A percentile compares a stretch with the other conserved stretches of the same genome.
Evolutionary conservation across 768 basidiomycete species (phyloP).

Genomic region (Sutorius australiensis): DNA sequence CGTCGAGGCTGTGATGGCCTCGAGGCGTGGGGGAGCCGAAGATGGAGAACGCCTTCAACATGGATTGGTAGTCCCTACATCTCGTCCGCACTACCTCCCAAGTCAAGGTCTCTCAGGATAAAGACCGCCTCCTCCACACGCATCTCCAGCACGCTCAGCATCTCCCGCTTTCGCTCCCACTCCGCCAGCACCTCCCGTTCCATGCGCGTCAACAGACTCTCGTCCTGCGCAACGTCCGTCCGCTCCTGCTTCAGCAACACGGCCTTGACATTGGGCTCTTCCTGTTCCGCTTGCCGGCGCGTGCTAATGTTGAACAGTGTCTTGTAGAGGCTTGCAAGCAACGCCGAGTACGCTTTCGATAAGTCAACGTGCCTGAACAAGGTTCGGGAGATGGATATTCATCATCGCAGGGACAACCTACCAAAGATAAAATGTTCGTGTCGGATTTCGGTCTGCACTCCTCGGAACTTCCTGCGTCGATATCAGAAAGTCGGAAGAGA

Average conservation of each 20-base stretch:
- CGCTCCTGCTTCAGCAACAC: constrained; percentile 80
- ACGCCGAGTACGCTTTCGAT: constrained; percentile 71
- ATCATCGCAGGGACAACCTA: constrained; percentile 28
- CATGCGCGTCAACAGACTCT: constrained; percentile 60
- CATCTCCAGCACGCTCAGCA: constrained; percentile 74
- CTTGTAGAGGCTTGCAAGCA: constrained; percentile 82
- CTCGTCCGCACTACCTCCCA: constrained; percentile 48
- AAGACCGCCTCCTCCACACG: constrained; percentile 88
- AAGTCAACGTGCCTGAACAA: constrained; percentile 81
- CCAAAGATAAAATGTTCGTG: constrained; percentile 91
- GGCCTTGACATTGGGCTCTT: constrained; percentile 58
- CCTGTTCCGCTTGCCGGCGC: constrained; percentile 70
- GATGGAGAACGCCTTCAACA: no score
- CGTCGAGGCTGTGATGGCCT: constrained; percentile 2
- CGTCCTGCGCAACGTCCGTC: constrained; percentile 79
- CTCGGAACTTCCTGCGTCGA: constrained; percentile 92
- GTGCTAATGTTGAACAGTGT: constrained; percentile 81
- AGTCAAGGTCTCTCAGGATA: constrained; percentile 75
- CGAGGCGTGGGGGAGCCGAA: neutral
- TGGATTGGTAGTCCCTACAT: constrained; percentile 5
- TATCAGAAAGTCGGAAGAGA: constrained; percentile 79
- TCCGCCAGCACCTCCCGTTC: constrained; percentile 73
- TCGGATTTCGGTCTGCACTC: constrained; percentile 84
- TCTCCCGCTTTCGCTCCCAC: constrained; percentile 72
- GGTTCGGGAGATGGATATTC: neutral